Evolutionary conservation across 2,329 filamentous ascomycete species (phyloP).

Genomic region (Aureobasidium lini): DNA sequence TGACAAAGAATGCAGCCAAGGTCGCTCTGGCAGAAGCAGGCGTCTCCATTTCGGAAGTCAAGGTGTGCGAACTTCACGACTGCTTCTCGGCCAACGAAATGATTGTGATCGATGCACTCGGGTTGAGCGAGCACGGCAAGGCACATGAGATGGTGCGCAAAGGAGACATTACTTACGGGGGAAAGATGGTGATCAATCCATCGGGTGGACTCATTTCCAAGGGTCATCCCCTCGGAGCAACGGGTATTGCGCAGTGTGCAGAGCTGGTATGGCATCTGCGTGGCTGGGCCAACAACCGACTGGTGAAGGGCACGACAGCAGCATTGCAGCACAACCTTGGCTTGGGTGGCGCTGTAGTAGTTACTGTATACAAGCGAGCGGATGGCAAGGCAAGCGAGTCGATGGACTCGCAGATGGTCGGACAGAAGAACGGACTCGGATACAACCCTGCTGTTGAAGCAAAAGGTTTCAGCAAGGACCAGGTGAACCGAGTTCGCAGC

Average conservation of each 20-base stretch:
- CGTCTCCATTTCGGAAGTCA: conserved; percentile 58
- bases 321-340: conserved; percentile 91
- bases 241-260: conserved; percentile 89
- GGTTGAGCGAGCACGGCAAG: conserved; percentile 67
- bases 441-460: conserved; percentile 91
- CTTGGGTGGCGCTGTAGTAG: conserved; percentile 81
- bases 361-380: conserved; percentile 78
- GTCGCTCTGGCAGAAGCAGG: conserved; percentile 68
- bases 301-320: conserved; percentile 58
- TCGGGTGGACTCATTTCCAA: conserved; percentile 93
- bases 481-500: conserved; percentile 61
- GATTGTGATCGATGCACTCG: conserved; percentile 79
- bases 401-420: conserved; percentile 58
- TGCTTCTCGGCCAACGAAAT: conserved; percentile 96
- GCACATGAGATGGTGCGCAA: conserved; percentile 83
- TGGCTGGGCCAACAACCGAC: conserved; percentile 90
- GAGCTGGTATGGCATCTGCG: conserved; percentile 93
- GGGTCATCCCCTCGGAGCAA: conserved; percentile 88
- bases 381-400: conserved; percentile 61
- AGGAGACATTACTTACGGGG: conserved; percentile 88
- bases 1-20: conserved; percentile 65
- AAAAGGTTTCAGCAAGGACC: conserved; percentile 74
- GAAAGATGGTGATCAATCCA: conserved; percentile 77
- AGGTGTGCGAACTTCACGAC: conserved; percentile 89
- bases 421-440: conserved; percentile 59